phyloP scores from a whole-genome alignment of 176 grass and related monocot species.

The Carex scoparia region DNA sequence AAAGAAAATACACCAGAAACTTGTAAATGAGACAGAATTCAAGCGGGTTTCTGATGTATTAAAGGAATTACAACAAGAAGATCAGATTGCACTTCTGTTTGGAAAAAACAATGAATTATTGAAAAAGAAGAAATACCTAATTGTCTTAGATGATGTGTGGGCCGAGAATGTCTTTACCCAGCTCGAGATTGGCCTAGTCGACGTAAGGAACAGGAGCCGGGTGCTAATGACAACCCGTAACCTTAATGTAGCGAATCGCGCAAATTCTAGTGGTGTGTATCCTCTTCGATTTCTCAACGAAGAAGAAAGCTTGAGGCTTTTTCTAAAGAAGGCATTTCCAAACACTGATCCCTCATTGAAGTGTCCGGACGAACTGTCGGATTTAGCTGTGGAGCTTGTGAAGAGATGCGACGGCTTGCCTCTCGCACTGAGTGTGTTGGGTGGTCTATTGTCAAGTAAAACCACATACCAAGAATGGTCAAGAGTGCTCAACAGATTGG shows the following conservation, averaged over 20 bases:
- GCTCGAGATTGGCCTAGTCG: neutral
- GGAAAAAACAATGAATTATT: neutral
- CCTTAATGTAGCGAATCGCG: neutral
- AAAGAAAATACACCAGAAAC: neutral
- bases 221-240: conserved; percentile 14
- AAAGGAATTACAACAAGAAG: neutral
- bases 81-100: neutral
- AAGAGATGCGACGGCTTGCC: neutral
- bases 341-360: neutral
- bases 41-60: neutral
- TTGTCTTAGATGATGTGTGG: conserved; percentile 28
- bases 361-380: neutral
- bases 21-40: neutral
- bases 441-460: neutral
- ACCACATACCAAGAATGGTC: neutral
- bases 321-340: conserved; percentile 10
- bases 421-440: neutral
- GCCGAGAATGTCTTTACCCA: neutral
- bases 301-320: conserved; percentile 10
- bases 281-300: neutral
- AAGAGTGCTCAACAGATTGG: neutral
- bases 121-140: conserved; percentile 1
- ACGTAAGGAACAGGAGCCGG: neutral
- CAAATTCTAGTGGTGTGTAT: neutral
- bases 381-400: neutral